Evolutionary conservation across 169 alveolate genomes (phyloP).

Genomic region (Pseudocohnilembus persalinus): DNA sequence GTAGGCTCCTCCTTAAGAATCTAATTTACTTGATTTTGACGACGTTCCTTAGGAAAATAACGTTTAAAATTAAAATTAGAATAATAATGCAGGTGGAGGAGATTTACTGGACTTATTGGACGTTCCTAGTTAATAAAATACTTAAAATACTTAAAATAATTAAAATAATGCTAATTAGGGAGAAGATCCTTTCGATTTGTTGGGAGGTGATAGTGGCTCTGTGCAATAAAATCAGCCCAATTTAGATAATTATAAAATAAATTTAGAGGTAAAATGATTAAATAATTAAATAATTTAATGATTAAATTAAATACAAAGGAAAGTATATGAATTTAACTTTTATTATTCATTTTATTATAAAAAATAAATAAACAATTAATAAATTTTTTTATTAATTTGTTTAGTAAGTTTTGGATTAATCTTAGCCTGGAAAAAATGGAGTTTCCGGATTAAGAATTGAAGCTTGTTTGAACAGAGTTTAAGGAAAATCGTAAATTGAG

Average conservation of each 20-base stretch:
- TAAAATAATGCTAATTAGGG: neutral
- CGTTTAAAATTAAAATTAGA: neutral
- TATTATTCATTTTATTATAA: no score
- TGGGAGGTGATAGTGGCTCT: constrained; percentile 6
- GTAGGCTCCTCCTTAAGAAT: neutral
- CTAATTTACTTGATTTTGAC: neutral
- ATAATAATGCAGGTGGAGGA: neutral
- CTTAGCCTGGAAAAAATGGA: constrained; percentile 1
- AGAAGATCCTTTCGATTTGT: constrained; percentile 13
- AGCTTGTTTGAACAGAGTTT: constrained; percentile 2
- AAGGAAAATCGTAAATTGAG: neutral
- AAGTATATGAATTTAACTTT: no score
- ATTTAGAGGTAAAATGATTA: no score
- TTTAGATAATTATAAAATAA: neutral
- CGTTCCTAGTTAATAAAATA: neutral
- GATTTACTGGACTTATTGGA: neutral
- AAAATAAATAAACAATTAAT: neutral
- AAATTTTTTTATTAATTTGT: neutral
- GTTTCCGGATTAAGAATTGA: neutral
- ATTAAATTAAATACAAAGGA: no score
- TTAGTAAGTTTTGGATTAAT: constrained; percentile 14
- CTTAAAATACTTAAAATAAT: neutral
- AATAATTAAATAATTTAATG: no score
- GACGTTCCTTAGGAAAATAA: neutral
- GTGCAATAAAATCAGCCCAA: constrained; percentile 4